Evolutionary conservation across 495 filamentous ascomycete species (phyloP).

Genomic region (Achaetomiella virescens): DNA sequence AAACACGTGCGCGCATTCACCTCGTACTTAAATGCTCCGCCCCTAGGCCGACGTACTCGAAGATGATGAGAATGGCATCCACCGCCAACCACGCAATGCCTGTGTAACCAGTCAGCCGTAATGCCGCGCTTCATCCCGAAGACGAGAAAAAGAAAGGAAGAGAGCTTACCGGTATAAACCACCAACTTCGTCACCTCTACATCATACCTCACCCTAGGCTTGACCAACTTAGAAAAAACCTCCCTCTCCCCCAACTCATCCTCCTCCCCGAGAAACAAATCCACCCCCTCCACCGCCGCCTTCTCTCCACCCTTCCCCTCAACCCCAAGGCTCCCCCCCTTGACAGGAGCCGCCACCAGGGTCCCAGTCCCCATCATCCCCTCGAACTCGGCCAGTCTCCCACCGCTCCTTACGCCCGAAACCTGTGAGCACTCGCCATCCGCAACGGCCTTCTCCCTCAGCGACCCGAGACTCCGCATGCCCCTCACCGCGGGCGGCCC

Average conservation of each 20-base stretch:
- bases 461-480: conserved; percentile 21
- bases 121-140: neutral
- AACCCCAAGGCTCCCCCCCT: too few species aligned
- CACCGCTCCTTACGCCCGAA: conserved; percentile 29
- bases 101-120: conserved; percentile 23
- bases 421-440: conserved; percentile 21
- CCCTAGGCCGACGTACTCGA: conserved; percentile 61
- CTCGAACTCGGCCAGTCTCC: conserved; percentile 54
- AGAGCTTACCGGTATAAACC: conserved; percentile 72
- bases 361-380: conserved; percentile 60
- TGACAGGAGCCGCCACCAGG: conserved; percentile 26
- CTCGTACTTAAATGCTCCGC: conserved; percentile 11
- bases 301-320: too few species aligned
- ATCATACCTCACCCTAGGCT: conserved; percentile 88
- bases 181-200: conserved; percentile 96
- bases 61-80: conserved; percentile 59
- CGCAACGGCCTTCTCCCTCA: conserved; percentile 19
- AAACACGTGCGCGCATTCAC: conserved; percentile 4
- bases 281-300: conserved; percentile 20
- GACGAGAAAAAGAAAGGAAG: neutral
- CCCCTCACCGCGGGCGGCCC: conserved; percentile 10
- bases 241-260: conserved; percentile 62
- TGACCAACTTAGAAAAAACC: conserved; percentile 77
- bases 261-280: conserved; percentile 34
- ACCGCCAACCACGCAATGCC: conserved; percentile 74